A percentile compares a stretch with the other conserved stretches of the same genome.
Evolutionary conservation across 176 grass and related monocot genomes (phyloP).

Genomic region (Oryza longistaminata): DNA sequence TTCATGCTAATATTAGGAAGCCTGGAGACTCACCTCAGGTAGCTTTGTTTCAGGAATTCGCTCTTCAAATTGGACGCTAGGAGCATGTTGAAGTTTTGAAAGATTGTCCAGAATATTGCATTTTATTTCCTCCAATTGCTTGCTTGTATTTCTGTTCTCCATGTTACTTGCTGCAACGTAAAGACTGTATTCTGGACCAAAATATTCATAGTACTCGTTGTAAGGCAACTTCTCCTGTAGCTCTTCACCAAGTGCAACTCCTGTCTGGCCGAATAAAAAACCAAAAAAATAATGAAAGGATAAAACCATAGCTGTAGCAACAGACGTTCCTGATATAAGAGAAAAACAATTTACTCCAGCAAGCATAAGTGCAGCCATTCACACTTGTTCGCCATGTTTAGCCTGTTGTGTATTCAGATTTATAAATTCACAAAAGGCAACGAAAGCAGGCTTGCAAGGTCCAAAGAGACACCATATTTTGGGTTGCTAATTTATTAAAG

Average conservation of each 20-base stretch:
- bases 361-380: neutral
- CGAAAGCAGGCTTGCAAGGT: neutral
- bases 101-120: slow-evolving; percentile 82
- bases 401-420: neutral
- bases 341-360: neutral
- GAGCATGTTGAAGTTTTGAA: slow-evolving; percentile 83
- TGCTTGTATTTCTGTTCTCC: slow-evolving; percentile 88
- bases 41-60: slow-evolving; percentile 70
- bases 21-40: slow-evolving; percentile 62
- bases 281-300: slow-evolving; percentile 3
- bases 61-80: slow-evolving; percentile 95
- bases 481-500: neutral
- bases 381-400: neutral
- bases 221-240: slow-evolving; percentile 86
- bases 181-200: slow-evolving; percentile 95
- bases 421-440: neutral
- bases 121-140: slow-evolving; percentile 76
- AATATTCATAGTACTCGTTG: slow-evolving; percentile 88
- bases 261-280: slow-evolving; percentile 55
- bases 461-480: neutral
- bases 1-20: slow-evolving; percentile 15
- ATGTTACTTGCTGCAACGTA: slow-evolving; percentile 93
- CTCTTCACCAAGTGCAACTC: slow-evolving; percentile 78
- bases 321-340: neutral
- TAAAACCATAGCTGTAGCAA: neutral